Percentiles rank a stretch among this genome's conserved stretches.
These are phyloP conservation scores for Pezicula rhizophila DNA, from an alignment of 2,329 filamentous ascomycete species.

Conservation along the genomic window DNA sequence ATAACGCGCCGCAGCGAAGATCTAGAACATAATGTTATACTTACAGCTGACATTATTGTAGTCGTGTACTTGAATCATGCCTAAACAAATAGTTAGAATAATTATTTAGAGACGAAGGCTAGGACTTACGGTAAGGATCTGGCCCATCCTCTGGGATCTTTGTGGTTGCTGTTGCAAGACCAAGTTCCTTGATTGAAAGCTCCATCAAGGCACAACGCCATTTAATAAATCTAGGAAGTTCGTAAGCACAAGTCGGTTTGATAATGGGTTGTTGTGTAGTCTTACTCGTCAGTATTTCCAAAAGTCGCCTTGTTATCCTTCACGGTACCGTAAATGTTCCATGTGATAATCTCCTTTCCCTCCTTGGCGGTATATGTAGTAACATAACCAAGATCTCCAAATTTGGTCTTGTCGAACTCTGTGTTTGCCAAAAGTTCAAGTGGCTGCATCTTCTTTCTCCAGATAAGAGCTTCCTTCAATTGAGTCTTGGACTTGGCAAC, in stretches of 20 bases:
- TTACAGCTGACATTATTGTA: constrained; percentile 61
- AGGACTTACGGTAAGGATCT: constrained; percentile 77
- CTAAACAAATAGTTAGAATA: too few species aligned
- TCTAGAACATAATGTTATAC: too few species aligned
- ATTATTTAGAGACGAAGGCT: too few species aligned
- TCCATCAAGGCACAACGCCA: constrained; percentile 68
- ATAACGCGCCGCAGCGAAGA: too few species aligned
- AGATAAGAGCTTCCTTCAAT: constrained; percentile 71
- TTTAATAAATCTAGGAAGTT: background rate
- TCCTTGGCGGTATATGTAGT: constrained; percentile 58
- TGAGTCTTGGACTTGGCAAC: constrained; percentile 69
- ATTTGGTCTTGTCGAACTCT: constrained; percentile 62
- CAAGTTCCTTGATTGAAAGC: constrained; percentile 68
- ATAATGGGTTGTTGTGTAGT: constrained; percentile 15
- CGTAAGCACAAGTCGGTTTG: background rate
- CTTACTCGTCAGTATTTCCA: constrained; percentile 73
- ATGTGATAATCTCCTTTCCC: constrained; percentile 66
- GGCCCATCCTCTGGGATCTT: constrained; percentile 64
- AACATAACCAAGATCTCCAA: constrained; percentile 73
- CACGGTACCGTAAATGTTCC: constrained; percentile 88
- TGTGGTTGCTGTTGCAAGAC: constrained; percentile 60
- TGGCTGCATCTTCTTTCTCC: constrained; percentile 74
- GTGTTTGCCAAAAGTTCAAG: constrained; percentile 55
- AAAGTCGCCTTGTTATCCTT: constrained; percentile 79
- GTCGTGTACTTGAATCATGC: constrained; percentile 76